Percentiles rank a stretch among this genome's conserved stretches.
Conservation (phyloP, 495 filamentous ascomycete species). For the Aspergillus haitiensis region DNA sequence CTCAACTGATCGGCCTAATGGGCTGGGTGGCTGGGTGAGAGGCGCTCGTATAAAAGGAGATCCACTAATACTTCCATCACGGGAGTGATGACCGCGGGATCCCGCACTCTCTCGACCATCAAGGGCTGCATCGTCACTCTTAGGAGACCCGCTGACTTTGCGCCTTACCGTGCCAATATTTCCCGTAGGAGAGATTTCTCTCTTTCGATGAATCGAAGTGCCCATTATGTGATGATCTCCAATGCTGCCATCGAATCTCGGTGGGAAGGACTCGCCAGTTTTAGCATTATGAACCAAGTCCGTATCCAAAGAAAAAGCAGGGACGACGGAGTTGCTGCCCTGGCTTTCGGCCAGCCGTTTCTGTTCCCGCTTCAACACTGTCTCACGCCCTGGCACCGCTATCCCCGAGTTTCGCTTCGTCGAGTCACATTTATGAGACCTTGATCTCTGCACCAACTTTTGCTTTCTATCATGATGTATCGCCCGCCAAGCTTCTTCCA, state of each 20-base stretch:
- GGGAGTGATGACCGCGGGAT: conserved; percentile 32
- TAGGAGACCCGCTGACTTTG: conserved; percentile 23
- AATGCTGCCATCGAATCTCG: conserved; percentile 17
- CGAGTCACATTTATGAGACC: conserved; percentile 37
- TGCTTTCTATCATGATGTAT: conserved; percentile 46
- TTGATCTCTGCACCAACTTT: conserved; percentile 31
- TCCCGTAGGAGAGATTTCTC: conserved; percentile 30
- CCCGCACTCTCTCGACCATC: conserved; percentile 25
- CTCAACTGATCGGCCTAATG: conserved; percentile 37
- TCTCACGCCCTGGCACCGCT: conserved; percentile 45
- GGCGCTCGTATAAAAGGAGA: conserved; percentile 45
- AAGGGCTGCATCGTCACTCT: conserved; percentile 22
- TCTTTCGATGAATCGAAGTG: conserved; percentile 23
- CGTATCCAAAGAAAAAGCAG: conserved; percentile 24
- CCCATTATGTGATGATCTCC: conserved; percentile 11
- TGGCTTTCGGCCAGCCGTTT: conserved; percentile 32
- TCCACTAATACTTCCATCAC: conserved; percentile 43
- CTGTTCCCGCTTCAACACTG: conserved; percentile 35
- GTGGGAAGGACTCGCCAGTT: conserved; percentile 16
- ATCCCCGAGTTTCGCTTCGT: conserved; percentile 38
- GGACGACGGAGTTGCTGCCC: conserved; percentile 23
- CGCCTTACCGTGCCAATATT: conserved; percentile 22
- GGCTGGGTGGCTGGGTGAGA: conserved; percentile 32
- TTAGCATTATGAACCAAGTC: conserved; percentile 17
- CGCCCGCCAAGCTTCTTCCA: conserved; percentile 71